Base-by-base conservation (phyloP, 495 filamentous ascomycete genomes). In the Poronia punctata region DNA sequence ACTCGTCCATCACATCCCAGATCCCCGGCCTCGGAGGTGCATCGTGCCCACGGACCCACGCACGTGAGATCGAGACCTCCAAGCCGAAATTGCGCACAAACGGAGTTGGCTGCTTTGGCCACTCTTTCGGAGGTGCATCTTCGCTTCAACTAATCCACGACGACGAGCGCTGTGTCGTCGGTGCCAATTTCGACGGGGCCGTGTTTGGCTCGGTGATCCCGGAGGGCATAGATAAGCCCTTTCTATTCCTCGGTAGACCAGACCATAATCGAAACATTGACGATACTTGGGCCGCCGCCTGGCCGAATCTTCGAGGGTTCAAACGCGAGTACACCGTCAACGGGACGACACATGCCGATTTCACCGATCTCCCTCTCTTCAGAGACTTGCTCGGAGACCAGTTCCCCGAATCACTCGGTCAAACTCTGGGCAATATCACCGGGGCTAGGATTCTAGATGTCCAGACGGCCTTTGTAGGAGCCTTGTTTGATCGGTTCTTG, bases 61-160 rank as follows among this genome's bases (percentile, higher is more conserved):
- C 14, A 0, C 35, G 24, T 12, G n/a, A n/a, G n/a, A n/a, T n/a
- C n/a, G n/a, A n/a, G n/a, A 18, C 39, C 12, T 6, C 11, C 0
- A 12, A 27, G 34, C 1, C 15, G 3, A 35, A 19, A 19, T 22
- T 47, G 1, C 45, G 54, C 22, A 46, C 52, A 14, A 28, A 34
- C 19, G 53, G 54, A 3, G 58, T 66, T 11, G 64, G 54, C 1
- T 56, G 71, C 16, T 65, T 69, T 20, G 74, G 76, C 0, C 74
- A 79, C 35, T 77, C 75, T 0, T 53, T 77, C 7, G 74, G 76
- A 15, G 76, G 76, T n/a, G 67, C 70, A 0, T 57, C 74, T 2
- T 53, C 74, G 2, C 62, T 72, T 4, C 41, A 53, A 7, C 54
- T 64, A 3, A 52, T 72, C 45, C 40, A 56, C 7, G 36, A 49